Evolutionary conservation across 331 rosid species (phyloP).

Genomic region (Prunus yedoensis): DNA sequence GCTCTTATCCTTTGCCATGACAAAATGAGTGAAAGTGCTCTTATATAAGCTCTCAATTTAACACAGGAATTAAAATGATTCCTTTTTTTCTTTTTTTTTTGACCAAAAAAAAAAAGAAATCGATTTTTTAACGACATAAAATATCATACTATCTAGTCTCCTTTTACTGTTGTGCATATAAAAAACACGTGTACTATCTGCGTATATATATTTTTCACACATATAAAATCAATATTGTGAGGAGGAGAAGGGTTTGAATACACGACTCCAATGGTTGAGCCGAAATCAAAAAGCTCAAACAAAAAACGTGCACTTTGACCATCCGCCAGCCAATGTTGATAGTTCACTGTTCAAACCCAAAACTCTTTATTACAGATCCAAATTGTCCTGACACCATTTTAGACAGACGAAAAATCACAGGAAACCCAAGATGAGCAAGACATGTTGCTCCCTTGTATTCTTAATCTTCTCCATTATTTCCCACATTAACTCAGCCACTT

Average conservation of each 20-base stretch:
- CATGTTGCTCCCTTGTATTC: neutral
- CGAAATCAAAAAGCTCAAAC: neutral
- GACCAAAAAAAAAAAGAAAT: too few relatives aligned
- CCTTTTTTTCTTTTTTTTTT: too few relatives aligned
- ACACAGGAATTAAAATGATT: too few relatives aligned
- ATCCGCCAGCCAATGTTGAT: slow-evolving; percentile 7
- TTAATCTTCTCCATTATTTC: slow-evolving; percentile 13
- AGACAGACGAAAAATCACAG: neutral
- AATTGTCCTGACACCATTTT: neutral
- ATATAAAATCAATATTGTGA: too few relatives aligned
- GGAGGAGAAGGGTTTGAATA: too few relatives aligned
- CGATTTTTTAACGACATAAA: too few relatives aligned
- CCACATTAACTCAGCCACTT: slow-evolving; percentile 9
- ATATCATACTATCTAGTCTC: too few relatives aligned
- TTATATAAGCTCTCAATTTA: too few relatives aligned
- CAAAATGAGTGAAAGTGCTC: too few relatives aligned
- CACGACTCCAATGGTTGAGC: neutral
- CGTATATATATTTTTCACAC: too few relatives aligned
- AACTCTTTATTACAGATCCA: neutral
- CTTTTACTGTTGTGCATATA: too few relatives aligned
- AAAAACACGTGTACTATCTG: too few relatives aligned
- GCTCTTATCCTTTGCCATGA: fast-evolving
- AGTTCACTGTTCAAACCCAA: neutral
- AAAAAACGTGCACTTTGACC: slow-evolving; percentile 13
- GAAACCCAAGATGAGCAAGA: slow-evolving; percentile 2